Percentiles rank a stretch among this genome's conserved stretches.
phyloP scores from a whole-genome alignment of 75 land plant genomes.

The Selaginella moellendorffii region DNA sequence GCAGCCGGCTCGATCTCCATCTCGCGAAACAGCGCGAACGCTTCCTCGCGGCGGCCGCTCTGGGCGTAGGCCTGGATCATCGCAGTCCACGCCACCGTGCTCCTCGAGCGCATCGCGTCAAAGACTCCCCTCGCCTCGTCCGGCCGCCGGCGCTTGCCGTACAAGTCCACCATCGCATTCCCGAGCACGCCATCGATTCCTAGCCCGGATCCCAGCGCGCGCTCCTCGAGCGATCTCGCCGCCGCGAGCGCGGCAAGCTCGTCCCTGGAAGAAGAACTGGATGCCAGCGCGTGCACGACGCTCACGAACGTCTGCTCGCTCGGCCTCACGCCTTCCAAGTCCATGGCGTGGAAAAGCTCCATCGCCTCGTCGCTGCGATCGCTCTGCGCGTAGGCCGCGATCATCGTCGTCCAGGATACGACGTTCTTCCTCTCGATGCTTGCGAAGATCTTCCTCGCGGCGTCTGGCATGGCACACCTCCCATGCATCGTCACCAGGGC shows the following conservation, averaged over 20 bases:
- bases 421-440: neutral
- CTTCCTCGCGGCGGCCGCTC: neutral
- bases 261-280: too few species aligned
- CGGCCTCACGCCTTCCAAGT: neutral
- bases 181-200: neutral
- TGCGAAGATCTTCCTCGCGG: neutral
- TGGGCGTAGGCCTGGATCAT: neutral
- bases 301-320: constrained; percentile 4
- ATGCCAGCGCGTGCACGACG: neutral
- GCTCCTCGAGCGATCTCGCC: neutral
- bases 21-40: neutral
- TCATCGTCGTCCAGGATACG: constrained; percentile 5
- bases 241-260: neutral
- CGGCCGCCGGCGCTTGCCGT: neutral
- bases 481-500: constrained; percentile 3
- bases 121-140: neutral
- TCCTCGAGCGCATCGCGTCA: neutral
- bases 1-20: neutral
- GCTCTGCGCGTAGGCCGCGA: neutral
- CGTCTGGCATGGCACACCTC: neutral
- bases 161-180: neutral
- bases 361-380: neutral
- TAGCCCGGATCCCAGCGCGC: neutral
- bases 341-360: neutral
- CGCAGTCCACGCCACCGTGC: neutral